Base-by-base conservation (phyloP, 1,284 basidiomycete genomes). In the Chondrostereum purpureum region DNA sequence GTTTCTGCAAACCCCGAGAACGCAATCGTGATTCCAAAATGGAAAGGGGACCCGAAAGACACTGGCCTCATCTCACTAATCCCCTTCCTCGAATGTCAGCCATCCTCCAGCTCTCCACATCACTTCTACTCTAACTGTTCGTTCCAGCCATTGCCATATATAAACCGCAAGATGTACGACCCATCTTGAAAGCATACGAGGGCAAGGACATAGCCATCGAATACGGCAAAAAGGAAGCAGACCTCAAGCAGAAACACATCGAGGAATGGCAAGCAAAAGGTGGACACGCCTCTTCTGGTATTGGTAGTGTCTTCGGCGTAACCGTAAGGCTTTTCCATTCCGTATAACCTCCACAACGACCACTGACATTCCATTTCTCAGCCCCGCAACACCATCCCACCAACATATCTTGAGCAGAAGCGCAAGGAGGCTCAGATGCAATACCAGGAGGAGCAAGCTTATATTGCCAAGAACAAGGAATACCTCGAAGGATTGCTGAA, bases 71-170 rank as follows among this genome's bases (percentile, higher is more conserved):
- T 99, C 10, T 87, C 85, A 10, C 76, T 97, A 70, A 92, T 99
- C 53, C 94, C 95, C 0, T 98, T 98, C 83, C 78, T 99, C 5
- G 95, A 99, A 70, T 92, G 92, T 92, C 62, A 41, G 85, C 72
- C 34, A 20, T 2, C 20, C 14, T n/a, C n/a, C n/a, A n/a, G n/a
- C n/a, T n/a, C n/a, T n/a, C 17, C 10, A 24, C 22, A 12, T 33
- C 19, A 22, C 20, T 37, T n/a, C 24, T 40, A 45, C 41, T 48
- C 16, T 17, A 10, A 13, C 39, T 18, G 10, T 40, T 19, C 17
- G 22, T 11, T 39, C n/a, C 54, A 94, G 92, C 91, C 4, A 86
- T 94, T 49, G 90, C 80, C 0, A 92, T 94, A 52, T 92, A 89
- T 67, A 83, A 81, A 49, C 83, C 88, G 0, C 62, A 72, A 33